phyloP scores from a whole-genome alignment of 2,329 filamentous ascomycete genomes.

The Coniochaeta sp. region DNA sequence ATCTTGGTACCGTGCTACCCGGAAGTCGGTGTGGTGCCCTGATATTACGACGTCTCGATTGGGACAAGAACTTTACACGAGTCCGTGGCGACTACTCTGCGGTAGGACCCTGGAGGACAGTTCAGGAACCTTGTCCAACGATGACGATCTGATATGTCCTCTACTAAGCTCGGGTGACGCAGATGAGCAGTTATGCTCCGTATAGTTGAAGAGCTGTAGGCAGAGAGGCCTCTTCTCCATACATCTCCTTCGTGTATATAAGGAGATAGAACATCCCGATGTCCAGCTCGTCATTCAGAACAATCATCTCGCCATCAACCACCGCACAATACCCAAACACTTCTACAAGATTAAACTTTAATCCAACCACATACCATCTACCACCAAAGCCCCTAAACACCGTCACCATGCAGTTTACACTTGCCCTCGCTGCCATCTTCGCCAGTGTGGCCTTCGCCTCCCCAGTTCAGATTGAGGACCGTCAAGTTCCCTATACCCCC shows the following conservation, averaged over 20 bases:
- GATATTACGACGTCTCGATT: not conserved
- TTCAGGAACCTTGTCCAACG: not conserved
- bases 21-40: slow-evolving; percentile 1
- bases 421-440: slow-evolving; percentile 17
- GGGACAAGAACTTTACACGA: not conserved
- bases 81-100: not conserved
- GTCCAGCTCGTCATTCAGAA: slow-evolving; percentile 1
- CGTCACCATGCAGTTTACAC: slow-evolving; percentile 23
- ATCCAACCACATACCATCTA: not conserved
- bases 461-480: slow-evolving; percentile 23
- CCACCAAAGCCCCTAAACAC: not conserved
- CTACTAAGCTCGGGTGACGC: not conserved
- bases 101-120: not conserved
- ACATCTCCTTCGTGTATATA: not conserved
- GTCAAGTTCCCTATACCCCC: slow-evolving; percentile 28
- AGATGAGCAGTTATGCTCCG: not conserved
- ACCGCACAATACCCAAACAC: not conserved
- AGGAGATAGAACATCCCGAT: not conserved
- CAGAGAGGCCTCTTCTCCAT: not conserved
- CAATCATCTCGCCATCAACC: slow-evolving; percentile 2
- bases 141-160: slow-evolving; percentile 1
- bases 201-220: not conserved
- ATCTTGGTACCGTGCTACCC: slow-evolving; percentile 1
- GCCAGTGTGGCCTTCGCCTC: slow-evolving; percentile 18
- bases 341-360: not conserved